Evolutionary conservation across 495 filamentous ascomycete genomes (phyloP).

Genomic region (Penicillium turbatum): DNA sequence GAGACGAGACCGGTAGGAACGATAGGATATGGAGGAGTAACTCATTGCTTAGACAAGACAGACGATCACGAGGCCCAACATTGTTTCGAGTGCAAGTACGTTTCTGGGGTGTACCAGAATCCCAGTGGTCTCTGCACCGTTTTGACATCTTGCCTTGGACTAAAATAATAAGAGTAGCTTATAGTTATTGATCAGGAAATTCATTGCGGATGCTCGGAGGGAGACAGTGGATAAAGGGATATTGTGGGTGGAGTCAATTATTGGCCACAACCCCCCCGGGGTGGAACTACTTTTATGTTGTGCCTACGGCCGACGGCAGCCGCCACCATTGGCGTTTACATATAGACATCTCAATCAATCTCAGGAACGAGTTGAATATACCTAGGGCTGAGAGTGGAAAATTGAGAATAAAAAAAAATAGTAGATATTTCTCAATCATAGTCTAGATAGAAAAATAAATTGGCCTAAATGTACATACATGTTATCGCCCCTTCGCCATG

Average conservation of each 20-base stretch:
- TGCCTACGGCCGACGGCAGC: too few relatives aligned
- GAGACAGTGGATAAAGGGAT: neutral
- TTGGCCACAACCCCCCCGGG: too few relatives aligned
- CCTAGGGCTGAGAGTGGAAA: too few relatives aligned
- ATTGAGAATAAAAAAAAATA: too few relatives aligned
- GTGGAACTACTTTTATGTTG: too few relatives aligned
- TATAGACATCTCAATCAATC: too few relatives aligned
- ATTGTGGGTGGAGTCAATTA: neutral
- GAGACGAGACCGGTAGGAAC: constrained; percentile 61
- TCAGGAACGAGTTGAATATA: too few relatives aligned
- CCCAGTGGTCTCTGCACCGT: constrained; percentile 28
- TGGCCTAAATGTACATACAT: too few relatives aligned
- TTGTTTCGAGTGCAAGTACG: constrained; percentile 28
- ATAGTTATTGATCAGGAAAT: neutral
- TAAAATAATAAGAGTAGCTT: neutral
- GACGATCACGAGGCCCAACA: constrained; percentile 28
- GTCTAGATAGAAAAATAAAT: too few relatives aligned
- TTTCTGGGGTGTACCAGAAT: constrained; percentile 26
- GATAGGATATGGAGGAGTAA: constrained; percentile 81
- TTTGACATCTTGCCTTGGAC: constrained; percentile 42
- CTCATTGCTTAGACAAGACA: constrained; percentile 77
- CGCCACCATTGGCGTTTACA: too few relatives aligned
- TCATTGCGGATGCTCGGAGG: neutral
- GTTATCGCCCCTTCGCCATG: too few relatives aligned
- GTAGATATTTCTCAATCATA: too few relatives aligned